These are phyloP conservation scores for Metroxylon sagu DNA, from an alignment of 176 grass and related monocot genomes.

Conservation along the genomic window DNA sequence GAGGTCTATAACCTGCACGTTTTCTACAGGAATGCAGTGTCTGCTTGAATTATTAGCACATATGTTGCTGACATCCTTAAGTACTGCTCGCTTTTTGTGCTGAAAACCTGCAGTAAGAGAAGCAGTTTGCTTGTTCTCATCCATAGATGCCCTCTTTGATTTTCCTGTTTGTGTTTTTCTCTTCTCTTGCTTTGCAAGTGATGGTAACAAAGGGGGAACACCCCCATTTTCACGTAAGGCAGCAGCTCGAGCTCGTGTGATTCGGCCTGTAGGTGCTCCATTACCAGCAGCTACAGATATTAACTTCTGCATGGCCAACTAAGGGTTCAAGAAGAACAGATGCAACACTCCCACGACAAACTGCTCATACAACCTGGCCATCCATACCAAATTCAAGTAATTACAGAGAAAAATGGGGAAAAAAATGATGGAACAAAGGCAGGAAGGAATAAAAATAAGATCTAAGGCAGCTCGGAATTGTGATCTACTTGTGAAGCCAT, in stretches of 20 bases:
- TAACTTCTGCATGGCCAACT: constrained; percentile 44
- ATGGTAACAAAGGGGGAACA: constrained; percentile 18
- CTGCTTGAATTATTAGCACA: constrained; percentile 18
- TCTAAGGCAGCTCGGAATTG: too few species aligned
- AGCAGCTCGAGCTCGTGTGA: constrained; percentile 46
- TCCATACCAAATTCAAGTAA: too few species aligned
- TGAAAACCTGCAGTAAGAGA: constrained; percentile 17
- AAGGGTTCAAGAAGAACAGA: constrained; percentile 5
- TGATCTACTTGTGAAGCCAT: too few species aligned
- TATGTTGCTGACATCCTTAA: constrained; percentile 52
- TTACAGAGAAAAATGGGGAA: too few species aligned
- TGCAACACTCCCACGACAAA: too few species aligned
- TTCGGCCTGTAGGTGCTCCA: constrained; percentile 27
- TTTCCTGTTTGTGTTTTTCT: constrained; percentile 15
- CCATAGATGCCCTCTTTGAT: constrained; percentile 33
- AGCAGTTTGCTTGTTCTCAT: constrained; percentile 32
- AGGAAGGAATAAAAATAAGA: too few species aligned
- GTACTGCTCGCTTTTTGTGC: constrained; percentile 38
- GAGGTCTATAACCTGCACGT: constrained; percentile 33
- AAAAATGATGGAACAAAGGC: too few species aligned
- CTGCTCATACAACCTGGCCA: too few species aligned
- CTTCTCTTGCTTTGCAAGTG: constrained; percentile 13
- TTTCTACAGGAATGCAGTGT: constrained; percentile 9
- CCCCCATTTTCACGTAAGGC: constrained; percentile 20
- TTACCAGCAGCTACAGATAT: constrained; percentile 12